These are phyloP conservation scores for Byssothecium circinans DNA, from an alignment of 2,329 filamentous ascomycete species.

Conservation along the genomic window DNA sequence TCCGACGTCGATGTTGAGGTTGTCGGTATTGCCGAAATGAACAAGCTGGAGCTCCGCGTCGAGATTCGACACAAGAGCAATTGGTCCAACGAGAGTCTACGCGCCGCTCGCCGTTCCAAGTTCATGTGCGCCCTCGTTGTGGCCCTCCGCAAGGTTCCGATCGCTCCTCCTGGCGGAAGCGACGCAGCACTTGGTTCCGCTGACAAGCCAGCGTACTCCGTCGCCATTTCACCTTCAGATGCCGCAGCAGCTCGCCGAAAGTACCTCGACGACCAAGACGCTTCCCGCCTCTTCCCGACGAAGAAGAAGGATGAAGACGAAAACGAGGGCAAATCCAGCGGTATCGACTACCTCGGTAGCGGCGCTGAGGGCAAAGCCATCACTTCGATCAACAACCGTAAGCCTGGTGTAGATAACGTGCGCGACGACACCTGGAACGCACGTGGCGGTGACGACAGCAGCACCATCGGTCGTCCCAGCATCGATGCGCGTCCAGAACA, in stretches of 20 bases:
- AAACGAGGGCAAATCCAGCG: conserved; percentile 33
- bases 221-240: conserved; percentile 69
- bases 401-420: conserved; percentile 46
- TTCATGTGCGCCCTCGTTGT: conserved; percentile 94
- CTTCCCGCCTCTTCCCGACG: conserved; percentile 64
- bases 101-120: conserved; percentile 81
- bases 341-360: conserved; percentile 38
- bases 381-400: conserved; percentile 48
- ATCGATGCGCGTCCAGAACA: conserved; percentile 47
- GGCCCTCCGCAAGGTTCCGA: conserved; percentile 83
- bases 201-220: conserved; percentile 79
- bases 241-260: conserved; percentile 64
- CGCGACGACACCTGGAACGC: conserved; percentile 51
- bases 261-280: conserved; percentile 57
- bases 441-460: conserved; percentile 37
- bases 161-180: conserved; percentile 78
- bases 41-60: conserved; percentile 81
- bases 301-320: conserved; percentile 32
- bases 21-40: conserved; percentile 76
- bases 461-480: conserved; percentile 44
- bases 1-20: conserved; percentile 79
- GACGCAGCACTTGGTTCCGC: conserved; percentile 60
- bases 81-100: conserved; percentile 71
- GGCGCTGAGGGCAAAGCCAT: conserved; percentile 42
- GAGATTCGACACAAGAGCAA: conserved; percentile 82